Evolutionary conservation across 352 stramenopile species (phyloP), one percentile per base, ranked within the genome.

Genomic region (Peronospora farinosa): DNA sequence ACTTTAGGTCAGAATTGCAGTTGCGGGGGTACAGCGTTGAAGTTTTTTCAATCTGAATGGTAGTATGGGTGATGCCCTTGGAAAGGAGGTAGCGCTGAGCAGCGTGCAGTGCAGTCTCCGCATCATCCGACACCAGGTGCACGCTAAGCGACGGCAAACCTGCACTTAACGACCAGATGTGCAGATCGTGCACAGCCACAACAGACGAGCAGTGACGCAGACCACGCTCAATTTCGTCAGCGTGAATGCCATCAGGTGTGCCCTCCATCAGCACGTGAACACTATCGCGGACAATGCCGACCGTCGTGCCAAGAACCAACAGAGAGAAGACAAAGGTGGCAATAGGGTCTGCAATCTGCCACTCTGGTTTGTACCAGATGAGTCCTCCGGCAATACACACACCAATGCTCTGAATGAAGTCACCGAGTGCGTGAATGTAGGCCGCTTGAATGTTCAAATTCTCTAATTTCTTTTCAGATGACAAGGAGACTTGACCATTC

Each of bases 241-340:
- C 74, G 57, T 97, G 72, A 37, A 98, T 86, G 36, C 84, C 74
- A 2, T 92, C 76, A 0, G 96, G 96, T 7, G 95, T 96, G 54
- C 93, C 95, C 67, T 99, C 90, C 63, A 99, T 92, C 7, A 99
- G 79, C 46, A 99, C 88, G 33, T 92, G 81, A 19, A 98, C 59
- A 46, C 87, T 97, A 42, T 76, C 81, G 30, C 82, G 77, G 28
- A 99, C 61, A 30, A 98, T 92, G 33, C 77, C 82, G 5, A 96
- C 49, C 0, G 96, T 98, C 17, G 94, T 97, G 46, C 71, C 87
- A 13, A 98, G 77, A 33, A 98, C 95, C 6, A 98, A 43, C 40
- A 96, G 40, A 28, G 92, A 97, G 69, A 99, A 99, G n/a, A 99
- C 48, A 17, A 99, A 93, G 11, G 96, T 99, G 39, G 85, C 91